Conservation (phyloP, 305 asterid genomes). For the Rubia peregrina region DNA sequence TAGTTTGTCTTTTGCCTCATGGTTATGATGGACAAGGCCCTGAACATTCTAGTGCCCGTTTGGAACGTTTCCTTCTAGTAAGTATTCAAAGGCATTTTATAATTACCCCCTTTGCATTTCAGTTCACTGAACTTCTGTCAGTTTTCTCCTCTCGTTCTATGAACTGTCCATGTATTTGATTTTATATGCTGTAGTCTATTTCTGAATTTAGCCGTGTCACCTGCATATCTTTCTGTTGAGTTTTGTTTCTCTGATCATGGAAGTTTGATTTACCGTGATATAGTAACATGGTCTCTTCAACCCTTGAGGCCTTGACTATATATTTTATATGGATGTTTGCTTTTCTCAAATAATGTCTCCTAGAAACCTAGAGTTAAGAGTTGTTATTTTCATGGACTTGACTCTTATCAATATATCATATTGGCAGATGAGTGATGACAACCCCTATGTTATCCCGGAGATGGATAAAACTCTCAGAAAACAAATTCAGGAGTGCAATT, state of each 20-base stretch:
- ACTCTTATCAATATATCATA: background rate
- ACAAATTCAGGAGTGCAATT: conserved; percentile 93
- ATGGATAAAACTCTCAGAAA: conserved; percentile 88
- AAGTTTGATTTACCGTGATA: background rate
- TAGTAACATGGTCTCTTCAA: background rate
- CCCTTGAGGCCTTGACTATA: background rate
- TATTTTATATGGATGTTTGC: background rate
- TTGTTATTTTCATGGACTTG: background rate
- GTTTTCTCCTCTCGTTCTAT: background rate
- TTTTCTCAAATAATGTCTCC: background rate
- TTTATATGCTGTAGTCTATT: too few species aligned
- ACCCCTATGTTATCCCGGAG: conserved; percentile 85
- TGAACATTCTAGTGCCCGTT: conserved; percentile 97
- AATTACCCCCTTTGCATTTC: conserved; percentile 8
- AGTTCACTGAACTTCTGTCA: too few species aligned
- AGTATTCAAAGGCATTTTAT: background rate
- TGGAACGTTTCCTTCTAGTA: conserved; percentile 96
- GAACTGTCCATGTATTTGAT: background rate
- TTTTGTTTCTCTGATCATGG: background rate
- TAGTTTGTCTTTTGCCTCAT: conserved; percentile 86
- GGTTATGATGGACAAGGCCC: conserved; percentile 99
- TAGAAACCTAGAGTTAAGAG: background rate
- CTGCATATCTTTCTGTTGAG: background rate
- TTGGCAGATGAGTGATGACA: conserved; percentile 89
- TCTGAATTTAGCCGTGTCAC: background rate